Evolutionary conservation across 768 basidiomycete species (phyloP).

Genomic region (Boletellus ananiceps): DNA sequence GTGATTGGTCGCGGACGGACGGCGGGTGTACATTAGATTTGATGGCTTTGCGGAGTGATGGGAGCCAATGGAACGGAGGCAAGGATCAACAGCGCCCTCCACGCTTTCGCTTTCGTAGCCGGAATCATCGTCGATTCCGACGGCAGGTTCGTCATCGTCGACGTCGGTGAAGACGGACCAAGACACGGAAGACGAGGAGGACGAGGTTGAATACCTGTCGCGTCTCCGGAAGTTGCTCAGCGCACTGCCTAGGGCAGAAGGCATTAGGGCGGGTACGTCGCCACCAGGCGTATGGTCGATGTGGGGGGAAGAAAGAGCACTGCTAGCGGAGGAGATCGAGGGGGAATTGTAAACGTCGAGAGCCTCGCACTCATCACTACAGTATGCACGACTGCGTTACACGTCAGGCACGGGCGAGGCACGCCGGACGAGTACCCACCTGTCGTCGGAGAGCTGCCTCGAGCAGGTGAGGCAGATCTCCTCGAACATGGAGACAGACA

Average conservation of each 20-base stretch:
- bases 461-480: conserved; percentile 75
- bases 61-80: conserved; percentile 40
- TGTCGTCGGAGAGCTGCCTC: conserved; percentile 56
- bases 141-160: conserved; percentile 44
- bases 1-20: conserved; percentile 69
- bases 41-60: conserved; percentile 36
- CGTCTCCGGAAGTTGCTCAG: conserved; percentile 43
- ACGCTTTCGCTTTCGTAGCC: conserved; percentile 27
- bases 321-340: conserved; percentile 60
- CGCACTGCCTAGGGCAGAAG: conserved; percentile 52
- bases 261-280: conserved; percentile 66
- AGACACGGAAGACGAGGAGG: conserved; percentile 63
- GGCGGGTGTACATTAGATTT: conserved; percentile 60
- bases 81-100: conserved; percentile 37
- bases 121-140: conserved; percentile 34
- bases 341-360: conserved; percentile 58
- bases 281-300: conserved; percentile 47
- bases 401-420: conserved; percentile 13
- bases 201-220: conserved; percentile 52
- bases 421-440: conserved; percentile 39
- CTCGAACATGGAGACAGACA: conserved; percentile 57
- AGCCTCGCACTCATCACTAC: conserved; percentile 63
- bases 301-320: conserved; percentile 64
- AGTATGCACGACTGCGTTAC: conserved; percentile 57
- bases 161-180: conserved; percentile 65